Conservation (phyloP, 257 asterid species). For the Perilla frutescens region DNA sequence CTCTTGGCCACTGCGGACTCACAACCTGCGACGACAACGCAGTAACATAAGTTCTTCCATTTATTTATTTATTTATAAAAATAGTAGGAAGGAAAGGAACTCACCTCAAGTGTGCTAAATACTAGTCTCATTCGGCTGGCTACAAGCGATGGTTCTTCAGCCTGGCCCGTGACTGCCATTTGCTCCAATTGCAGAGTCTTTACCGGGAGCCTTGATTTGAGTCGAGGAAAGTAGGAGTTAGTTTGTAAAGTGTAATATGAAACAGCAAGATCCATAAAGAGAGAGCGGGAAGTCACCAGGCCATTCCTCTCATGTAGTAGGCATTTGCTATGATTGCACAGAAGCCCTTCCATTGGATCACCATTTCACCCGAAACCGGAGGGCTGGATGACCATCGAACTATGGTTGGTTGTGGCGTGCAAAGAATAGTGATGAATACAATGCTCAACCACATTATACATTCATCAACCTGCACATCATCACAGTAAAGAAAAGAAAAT, state of each 20-base stretch:
- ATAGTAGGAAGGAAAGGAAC: conserved; percentile 27
- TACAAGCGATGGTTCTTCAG: conserved; percentile 91
- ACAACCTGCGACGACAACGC: conserved; percentile 65
- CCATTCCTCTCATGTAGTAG: conserved; percentile 95
- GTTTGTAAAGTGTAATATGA: neutral
- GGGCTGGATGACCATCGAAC: conserved; percentile 94
- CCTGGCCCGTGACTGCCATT: conserved; percentile 78
- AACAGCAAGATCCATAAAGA: neutral
- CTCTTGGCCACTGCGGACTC: conserved; percentile 96
- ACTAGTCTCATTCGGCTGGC: conserved; percentile 94
- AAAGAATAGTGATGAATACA: conserved; percentile 83
- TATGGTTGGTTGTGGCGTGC: conserved; percentile 95
- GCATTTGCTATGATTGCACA: conserved; percentile 98
- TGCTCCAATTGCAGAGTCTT: conserved; percentile 95
- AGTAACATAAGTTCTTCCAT: too few species aligned
- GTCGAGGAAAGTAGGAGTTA: conserved; percentile 6
- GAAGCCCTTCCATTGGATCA: conserved; percentile 85
- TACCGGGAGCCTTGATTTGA: conserved; percentile 83
- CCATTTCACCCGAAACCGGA: conserved; percentile 75
- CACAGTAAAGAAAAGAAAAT: neutral
- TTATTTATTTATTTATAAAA: too few species aligned
- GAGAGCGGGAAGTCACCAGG: conserved; percentile 58
- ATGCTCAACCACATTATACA: conserved; percentile 94
- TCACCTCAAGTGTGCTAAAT: conserved; percentile 90
- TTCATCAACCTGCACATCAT: conserved; percentile 71